Conservation (phyloP, 306 rosid genomes). For the Quercus mongolica region DNA sequence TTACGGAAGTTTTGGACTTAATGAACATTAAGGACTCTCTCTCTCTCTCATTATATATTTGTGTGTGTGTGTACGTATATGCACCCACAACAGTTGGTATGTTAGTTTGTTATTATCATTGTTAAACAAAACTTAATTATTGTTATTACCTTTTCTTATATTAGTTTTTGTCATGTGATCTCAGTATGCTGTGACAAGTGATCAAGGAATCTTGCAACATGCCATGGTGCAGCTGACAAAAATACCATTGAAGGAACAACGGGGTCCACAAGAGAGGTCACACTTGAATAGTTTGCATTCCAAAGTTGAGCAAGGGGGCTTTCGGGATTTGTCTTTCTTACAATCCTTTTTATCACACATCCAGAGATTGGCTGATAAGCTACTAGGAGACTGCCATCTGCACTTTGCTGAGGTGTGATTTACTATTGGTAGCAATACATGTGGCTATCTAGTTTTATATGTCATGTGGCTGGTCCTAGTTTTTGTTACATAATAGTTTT, state of each 20-base stretch:
- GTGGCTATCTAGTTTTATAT: background rate
- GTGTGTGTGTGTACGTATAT: background rate
- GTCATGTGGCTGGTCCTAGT: background rate
- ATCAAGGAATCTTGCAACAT: slow-evolving; percentile 74
- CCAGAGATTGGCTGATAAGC: slow-evolving; percentile 85
- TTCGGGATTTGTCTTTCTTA: slow-evolving; percentile 66
- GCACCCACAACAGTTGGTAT: background rate
- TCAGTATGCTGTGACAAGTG: slow-evolving; percentile 86
- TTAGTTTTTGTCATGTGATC: slow-evolving; percentile 1
- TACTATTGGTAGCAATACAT: slow-evolving; percentile 17
- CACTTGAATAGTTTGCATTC: slow-evolving; percentile 77
- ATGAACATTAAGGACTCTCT: background rate
- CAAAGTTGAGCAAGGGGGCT: slow-evolving; percentile 56
- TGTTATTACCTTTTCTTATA: slow-evolving; percentile 12
- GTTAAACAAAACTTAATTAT: background rate
- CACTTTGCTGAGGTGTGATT: slow-evolving; percentile 79
- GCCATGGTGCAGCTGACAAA: slow-evolving; percentile 87
- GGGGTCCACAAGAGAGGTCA: slow-evolving; percentile 89
- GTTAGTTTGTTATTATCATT: background rate
- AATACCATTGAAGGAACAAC: slow-evolving; percentile 92
- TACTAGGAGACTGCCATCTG: slow-evolving; percentile 88
- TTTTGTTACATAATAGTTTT: background rate
- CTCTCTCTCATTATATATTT: background rate
- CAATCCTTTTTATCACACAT: slow-evolving; percentile 80
- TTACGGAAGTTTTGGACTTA: background rate